Percentiles rank a stretch among this genome's conserved stretches.
phyloP scores from a whole-genome alignment of 2,329 filamentous ascomycete species.

The Cladosporium velox region DNA sequence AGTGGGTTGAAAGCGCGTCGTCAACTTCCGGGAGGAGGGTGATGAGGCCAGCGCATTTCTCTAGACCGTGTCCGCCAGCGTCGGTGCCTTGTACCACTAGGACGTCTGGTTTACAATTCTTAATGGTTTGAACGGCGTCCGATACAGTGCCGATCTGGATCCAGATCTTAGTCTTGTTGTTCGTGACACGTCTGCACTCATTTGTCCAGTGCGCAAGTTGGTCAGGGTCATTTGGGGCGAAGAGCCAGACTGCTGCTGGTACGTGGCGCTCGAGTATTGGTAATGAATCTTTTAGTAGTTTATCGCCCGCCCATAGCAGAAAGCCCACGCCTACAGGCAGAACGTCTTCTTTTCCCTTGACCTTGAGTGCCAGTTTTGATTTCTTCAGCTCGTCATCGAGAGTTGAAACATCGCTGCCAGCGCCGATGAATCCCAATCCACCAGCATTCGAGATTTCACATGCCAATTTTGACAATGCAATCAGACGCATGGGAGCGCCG shows the following conservation, averaged over 20 bases:
- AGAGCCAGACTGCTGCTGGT: slow-evolving; percentile 68
- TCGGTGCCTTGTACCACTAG: slow-evolving; percentile 65
- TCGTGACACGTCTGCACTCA: slow-evolving; percentile 36
- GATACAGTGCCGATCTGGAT: slow-evolving; percentile 63
- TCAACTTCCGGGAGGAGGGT: slow-evolving; percentile 60
- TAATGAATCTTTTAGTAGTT: slow-evolving; percentile 47
- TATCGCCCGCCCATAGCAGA: slow-evolving; percentile 54
- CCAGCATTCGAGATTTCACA: slow-evolving; percentile 60
- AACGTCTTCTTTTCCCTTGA: slow-evolving; percentile 24
- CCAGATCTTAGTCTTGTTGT: slow-evolving; percentile 52
- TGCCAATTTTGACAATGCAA: slow-evolving; percentile 59
- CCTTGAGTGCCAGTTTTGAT: slow-evolving; percentile 28
- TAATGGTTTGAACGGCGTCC: slow-evolving; percentile 54
- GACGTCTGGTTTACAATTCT: slow-evolving; percentile 56
- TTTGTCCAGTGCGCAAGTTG: slow-evolving; percentile 38
- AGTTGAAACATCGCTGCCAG: slow-evolving; percentile 44
- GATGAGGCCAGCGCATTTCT: slow-evolving; percentile 56
- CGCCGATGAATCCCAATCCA: slow-evolving; percentile 51
- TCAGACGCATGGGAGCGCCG: slow-evolving; percentile 69
- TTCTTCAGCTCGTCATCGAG: slow-evolving; percentile 37
- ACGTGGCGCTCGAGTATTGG: slow-evolving; percentile 50
- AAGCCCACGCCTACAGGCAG: slow-evolving; percentile 64
- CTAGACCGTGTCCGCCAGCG: slow-evolving; percentile 65
- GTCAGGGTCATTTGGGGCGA: slow-evolving; percentile 56
- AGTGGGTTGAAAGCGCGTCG: slow-evolving; percentile 45